These are phyloP conservation scores for Lachnellula suecica DNA, from an alignment of 2,329 filamentous ascomycete genomes.

Conservation along the genomic window DNA sequence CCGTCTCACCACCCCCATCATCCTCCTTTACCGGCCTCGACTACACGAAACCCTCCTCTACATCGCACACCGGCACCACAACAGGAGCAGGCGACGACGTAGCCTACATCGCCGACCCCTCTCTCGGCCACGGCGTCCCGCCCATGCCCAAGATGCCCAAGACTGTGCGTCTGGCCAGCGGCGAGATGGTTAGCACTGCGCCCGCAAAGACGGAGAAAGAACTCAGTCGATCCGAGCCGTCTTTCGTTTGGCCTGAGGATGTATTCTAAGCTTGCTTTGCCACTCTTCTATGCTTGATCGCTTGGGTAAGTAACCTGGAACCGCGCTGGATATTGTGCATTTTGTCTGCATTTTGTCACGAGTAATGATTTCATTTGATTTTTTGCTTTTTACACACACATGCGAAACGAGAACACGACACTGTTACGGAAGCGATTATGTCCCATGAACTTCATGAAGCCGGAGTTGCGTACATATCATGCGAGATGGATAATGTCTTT, in stretches of 20 bases:
- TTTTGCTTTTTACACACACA: not conserved
- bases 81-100: constrained; percentile 9
- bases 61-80: no score
- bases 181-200: constrained; percentile 21
- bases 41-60: constrained; percentile 14
- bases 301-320: not conserved
- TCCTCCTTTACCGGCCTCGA: constrained; percentile 15
- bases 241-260: constrained; percentile 44
- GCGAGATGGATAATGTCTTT: no score
- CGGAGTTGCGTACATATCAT: no score
- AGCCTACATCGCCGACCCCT: constrained; percentile 15
- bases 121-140: constrained; percentile 3
- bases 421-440: not conserved
- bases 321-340: not conserved
- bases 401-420: not conserved
- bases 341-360: not conserved
- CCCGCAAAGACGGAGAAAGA: not conserved
- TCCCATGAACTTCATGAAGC: no score
- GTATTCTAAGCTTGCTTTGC: constrained; percentile 34
- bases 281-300: not conserved
- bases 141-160: constrained; percentile 27
- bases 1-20: constrained; percentile 17
- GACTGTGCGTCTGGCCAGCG: constrained; percentile 21
- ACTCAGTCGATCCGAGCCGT: constrained; percentile 16
- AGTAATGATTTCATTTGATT: not conserved